Evolutionary conservation across 169 alveolate species (phyloP), one percentile per base, ranked within the genome.

Genomic region (Eimeria praecox): DNA sequence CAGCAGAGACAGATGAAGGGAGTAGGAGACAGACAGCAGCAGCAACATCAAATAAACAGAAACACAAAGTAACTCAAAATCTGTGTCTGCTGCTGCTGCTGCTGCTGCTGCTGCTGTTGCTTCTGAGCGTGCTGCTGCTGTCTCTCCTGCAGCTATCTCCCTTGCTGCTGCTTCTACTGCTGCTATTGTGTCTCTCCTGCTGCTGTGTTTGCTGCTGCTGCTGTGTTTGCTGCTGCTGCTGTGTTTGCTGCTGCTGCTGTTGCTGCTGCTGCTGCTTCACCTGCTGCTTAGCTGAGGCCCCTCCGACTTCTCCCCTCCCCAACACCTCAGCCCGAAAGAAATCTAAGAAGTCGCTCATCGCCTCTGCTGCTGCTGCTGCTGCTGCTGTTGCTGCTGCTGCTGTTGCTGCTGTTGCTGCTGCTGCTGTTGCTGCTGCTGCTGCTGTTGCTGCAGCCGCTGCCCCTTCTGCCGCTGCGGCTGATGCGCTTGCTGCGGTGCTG

Each of bases 271-370:
- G 40, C 40, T n/a, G 42, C 42, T 44, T 80, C 49, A 80, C 90
- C 69, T 80, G 90, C 69, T 80, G 90, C 71, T 80, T 33, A 14
- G 90, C 54, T 10, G 71, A 80, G 3, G 49, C 90, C 27, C 71
- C 69, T 8, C 59, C 71, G 3, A n/a, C 90, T 49, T 35, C 90
- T 1, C 69, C 33, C 38, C 46, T 2, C 46, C 90, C 90, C 71
- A 80, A 33, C 14, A 80, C 90, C 42, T 80, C 90, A 22, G 90
- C 64, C 71, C 71, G 4, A 49, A 80, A 80, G 90, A 80, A 80
- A n/a, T 80, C 90, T 10, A 80, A 35, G 42, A 44, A 80, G 16
- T 44, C 90, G 24, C 71, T 49, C 90, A 80, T 80, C 40, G 62
- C 54, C 9, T 9, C 56, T 22, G 56, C 62, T 75, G 87, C 87